A percentile compares a stretch with the other conserved stretches of the same genome.
These are phyloP conservation scores for Venturia oleaginea DNA, from an alignment of 2,329 filamentous ascomycete species.

Conservation along the genomic window DNA sequence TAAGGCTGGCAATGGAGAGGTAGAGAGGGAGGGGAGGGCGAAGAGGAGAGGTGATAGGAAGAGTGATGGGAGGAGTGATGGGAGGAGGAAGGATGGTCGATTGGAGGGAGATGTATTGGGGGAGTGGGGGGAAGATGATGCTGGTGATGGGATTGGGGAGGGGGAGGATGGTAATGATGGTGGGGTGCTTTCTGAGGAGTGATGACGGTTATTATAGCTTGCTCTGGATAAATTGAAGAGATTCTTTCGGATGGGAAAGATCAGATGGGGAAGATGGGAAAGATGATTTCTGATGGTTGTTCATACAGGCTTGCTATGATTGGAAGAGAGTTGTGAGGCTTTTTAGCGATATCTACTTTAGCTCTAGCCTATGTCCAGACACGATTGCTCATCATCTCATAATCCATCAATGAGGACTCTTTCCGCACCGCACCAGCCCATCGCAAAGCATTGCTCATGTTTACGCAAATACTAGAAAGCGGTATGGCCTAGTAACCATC, in stretches of 20 bases:
- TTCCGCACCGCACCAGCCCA: background rate
- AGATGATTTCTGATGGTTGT: background rate
- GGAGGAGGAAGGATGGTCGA: background rate
- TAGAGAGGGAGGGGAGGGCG: background rate
- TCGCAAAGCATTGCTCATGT: slow-evolving; percentile 5
- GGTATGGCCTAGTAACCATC: background rate
- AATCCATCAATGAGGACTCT: background rate
- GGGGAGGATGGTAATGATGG: background rate
- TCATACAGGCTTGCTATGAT: background rate
- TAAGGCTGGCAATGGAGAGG: background rate
- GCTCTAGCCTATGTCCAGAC: background rate
- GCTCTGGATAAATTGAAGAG: background rate
- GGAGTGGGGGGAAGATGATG: background rate
- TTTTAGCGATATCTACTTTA: background rate
- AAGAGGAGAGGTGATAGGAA: background rate
- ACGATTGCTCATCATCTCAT: slow-evolving; percentile 1
- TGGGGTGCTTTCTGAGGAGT: background rate
- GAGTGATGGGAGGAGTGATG: background rate
- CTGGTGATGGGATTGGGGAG: background rate
- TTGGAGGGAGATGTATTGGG: background rate
- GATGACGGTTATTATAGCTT: background rate
- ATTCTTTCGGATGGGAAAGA: too few relatives aligned
- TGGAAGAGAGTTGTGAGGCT: background rate
- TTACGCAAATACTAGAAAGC: background rate
- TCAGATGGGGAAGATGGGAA: background rate